phyloP scores from a whole-genome alignment of 257 asterid genomes.

The Salvia rosmarinus region DNA sequence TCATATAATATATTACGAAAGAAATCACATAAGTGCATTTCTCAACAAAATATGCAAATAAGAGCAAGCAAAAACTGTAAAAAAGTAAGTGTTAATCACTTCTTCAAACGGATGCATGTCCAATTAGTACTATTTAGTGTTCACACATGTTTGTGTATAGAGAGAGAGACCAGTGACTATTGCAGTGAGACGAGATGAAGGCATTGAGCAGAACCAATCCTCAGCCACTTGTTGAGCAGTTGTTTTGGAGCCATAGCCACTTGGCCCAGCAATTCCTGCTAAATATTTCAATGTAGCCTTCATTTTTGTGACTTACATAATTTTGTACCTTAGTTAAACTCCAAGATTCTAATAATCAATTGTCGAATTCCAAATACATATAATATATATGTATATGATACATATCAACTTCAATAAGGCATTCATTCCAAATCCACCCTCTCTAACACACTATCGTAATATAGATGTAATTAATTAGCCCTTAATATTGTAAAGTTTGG shows the following conservation, averaged over 20 bases:
- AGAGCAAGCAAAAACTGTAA: too few relatives aligned
- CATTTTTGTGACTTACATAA: constrained; percentile 45
- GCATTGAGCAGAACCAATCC: constrained; percentile 39
- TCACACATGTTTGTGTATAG: too few relatives aligned
- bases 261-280: constrained; percentile 80
- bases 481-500: too few relatives aligned
- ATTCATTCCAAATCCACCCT: constrained; percentile 56
- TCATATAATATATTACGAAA: too few relatives aligned
- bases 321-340: constrained; percentile 51
- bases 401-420: constrained; percentile 45
- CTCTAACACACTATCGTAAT: too few relatives aligned
- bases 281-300: constrained; percentile 75
- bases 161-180: constrained; percentile 65
- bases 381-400: too few relatives aligned
- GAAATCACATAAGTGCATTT: too few relatives aligned
- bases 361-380: constrained; percentile 50
- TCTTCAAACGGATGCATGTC: too few relatives aligned
- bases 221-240: constrained; percentile 66
- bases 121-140: too few relatives aligned
- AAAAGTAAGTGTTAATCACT: too few relatives aligned
- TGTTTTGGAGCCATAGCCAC: constrained; percentile 82
- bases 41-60: too few relatives aligned
- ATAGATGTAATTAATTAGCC: too few relatives aligned
- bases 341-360: constrained; percentile 43
- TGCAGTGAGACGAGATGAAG: constrained; percentile 62